Percentiles rank a stretch among this genome's conserved stretches.
Conservation (phyloP, 106 monocot genomes). For the Cymbidium sinense region DNA sequence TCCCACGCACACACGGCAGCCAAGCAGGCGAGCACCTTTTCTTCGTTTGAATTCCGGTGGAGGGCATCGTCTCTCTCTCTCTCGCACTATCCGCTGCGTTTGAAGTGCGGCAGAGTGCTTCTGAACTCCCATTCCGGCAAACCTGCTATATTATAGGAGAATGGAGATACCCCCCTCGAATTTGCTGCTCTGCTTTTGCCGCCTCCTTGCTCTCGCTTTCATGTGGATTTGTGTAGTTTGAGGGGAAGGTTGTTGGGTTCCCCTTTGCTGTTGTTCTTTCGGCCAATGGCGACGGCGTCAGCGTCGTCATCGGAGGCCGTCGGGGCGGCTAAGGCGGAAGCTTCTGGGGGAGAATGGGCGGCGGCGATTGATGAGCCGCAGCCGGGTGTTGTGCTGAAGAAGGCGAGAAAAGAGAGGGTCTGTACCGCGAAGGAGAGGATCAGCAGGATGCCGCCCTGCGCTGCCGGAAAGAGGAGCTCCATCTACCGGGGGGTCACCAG, state of each 20-base stretch:
- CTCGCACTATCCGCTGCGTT: not conserved
- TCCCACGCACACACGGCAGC: not conserved
- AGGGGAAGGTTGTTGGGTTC: not conserved
- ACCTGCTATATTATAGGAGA: not conserved
- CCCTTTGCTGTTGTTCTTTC: not conserved
- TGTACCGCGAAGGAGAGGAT: slow-evolving; percentile 97
- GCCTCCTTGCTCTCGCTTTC: not conserved
- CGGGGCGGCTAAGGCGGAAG: not conserved
- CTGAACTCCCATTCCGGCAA: not conserved
- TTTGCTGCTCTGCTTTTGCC: not conserved
- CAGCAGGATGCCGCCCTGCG: slow-evolving; percentile 96
- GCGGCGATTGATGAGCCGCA: not conserved
- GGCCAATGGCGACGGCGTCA: slow-evolving; percentile 1
- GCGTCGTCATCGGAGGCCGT: not conserved
- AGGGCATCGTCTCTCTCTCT: not conserved
- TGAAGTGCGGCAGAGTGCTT: slow-evolving; percentile 1
- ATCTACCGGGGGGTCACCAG: slow-evolving; percentile 94
- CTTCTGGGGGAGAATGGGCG: slow-evolving; percentile 5
- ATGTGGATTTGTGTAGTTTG: not conserved
- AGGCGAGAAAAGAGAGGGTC: slow-evolving; percentile 55
- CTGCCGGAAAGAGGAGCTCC: slow-evolving; percentile 92
- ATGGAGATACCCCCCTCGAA: not conserved
- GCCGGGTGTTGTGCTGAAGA: slow-evolving; percentile 28
- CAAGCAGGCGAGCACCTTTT: not conserved
- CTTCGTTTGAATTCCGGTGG: not conserved